Base-by-base conservation (phyloP, 179 eudicot genomes). In the Drosera spatulata region DNA sequence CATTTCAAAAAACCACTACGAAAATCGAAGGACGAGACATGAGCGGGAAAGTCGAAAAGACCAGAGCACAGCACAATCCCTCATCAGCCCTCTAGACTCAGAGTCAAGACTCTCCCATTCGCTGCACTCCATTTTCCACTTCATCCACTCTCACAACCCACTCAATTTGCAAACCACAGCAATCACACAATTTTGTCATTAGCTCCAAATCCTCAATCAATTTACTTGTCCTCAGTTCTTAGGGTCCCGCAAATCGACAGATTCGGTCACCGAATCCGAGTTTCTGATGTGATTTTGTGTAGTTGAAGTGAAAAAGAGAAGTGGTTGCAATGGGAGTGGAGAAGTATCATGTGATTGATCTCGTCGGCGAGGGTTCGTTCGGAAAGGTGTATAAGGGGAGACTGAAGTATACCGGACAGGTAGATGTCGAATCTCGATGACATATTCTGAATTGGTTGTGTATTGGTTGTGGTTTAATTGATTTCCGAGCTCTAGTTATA, bases 341-440 rank as follows among this genome's bases (percentile, higher is more conserved):
- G 46, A 82, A 94, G 66, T 94, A 94, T 73, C 97, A 85, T 52
- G 99, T 94, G n/a, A 87, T 87, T 55, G 99, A 85, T 78, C 94
- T 86, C 9, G 99, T 94, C 10, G 99, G 99, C 9, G 99, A 90
- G 66, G 99, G 99, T n/a, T 94, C 99, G 5, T 94, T 94, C 22
- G 99, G 99, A 6, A 91, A 90, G 65, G 99, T 94, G 41, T 94
- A 86, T 69, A 94, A 91, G 62, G 99, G 97, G 14, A 75, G 99
- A 69, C 71, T 94, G 53, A 94, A 94, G 70, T 80, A 55, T 68
- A 79, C 83, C 6, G 95, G 96, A 48, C 85, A 94, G 91, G 99
- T 91, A 61, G 4, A 46, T 14, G 51, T 61, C 68, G 58, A 47
- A 9, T 13, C 8, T 3, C 67, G 41, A 59, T 14, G 39, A 37